phyloP scores from a whole-genome alignment of 1,284 basidiomycete genomes.

The Cystobasidium sp. region DNA sequence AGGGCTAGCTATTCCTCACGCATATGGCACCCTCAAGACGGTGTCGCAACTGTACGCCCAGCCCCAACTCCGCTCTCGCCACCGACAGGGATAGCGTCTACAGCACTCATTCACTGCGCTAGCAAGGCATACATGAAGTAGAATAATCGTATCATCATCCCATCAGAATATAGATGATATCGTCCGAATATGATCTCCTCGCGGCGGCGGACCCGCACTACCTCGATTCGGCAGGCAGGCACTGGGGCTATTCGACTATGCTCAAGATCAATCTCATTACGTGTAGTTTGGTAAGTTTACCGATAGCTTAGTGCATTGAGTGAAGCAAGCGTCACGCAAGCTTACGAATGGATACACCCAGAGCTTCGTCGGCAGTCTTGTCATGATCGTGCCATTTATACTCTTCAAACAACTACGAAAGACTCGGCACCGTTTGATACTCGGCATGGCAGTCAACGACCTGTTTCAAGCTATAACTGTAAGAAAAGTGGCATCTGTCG shows the following conservation, averaged over 20 bases:
- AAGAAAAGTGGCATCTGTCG: background rate
- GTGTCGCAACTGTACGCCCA: no score
- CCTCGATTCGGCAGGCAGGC: slow-evolving; percentile 12
- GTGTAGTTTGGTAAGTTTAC: no score
- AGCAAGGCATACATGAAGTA: background rate
- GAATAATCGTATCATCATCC: background rate
- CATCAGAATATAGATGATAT: background rate
- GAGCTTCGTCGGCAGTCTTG: slow-evolving; percentile 21
- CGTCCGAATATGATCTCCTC: background rate
- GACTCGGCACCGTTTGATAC: slow-evolving; percentile 42
- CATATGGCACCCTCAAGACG: no score
- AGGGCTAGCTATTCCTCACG: no score
- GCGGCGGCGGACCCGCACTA: background rate
- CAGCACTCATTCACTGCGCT: background rate
- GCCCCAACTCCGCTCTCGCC: background rate
- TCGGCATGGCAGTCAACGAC: slow-evolving; percentile 44
- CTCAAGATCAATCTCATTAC: slow-evolving; percentile 24
- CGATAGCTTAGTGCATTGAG: no score
- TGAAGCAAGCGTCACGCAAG: no score
- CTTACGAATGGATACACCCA: no score
- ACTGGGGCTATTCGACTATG: background rate
- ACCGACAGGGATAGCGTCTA: background rate
- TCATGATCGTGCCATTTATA: slow-evolving; percentile 43
- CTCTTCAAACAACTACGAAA: slow-evolving; percentile 39
- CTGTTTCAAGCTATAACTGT: slow-evolving; percentile 31